phyloP scores from a whole-genome alignment of 208 protist genomes.

The Trypanosoma cruzi region DNA sequence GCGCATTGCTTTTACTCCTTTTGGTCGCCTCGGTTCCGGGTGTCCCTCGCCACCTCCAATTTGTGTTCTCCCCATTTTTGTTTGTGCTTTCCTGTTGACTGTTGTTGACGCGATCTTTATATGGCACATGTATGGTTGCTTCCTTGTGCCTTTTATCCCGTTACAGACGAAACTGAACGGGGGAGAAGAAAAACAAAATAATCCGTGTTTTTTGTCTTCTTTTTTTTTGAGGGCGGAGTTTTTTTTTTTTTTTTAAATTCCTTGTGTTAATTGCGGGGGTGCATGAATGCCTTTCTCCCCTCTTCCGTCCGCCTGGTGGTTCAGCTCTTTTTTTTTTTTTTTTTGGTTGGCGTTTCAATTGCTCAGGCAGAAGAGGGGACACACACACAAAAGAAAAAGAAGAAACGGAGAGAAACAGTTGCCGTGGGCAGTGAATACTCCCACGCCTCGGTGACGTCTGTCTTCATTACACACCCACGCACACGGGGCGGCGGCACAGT shows the following conservation, averaged over 20 bases:
- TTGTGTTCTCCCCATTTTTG: neutral
- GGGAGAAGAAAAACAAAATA: neutral
- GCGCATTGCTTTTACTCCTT: neutral
- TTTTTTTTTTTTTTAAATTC: too few relatives aligned
- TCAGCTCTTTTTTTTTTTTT: neutral
- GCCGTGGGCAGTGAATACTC: too few relatives aligned
- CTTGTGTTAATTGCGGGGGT: neutral
- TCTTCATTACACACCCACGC: neutral
- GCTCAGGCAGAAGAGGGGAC: too few relatives aligned
- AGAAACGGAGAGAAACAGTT: too few relatives aligned
- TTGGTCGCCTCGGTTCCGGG: neutral
- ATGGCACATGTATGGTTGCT: conserved; percentile 11
- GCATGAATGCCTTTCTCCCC: too few relatives aligned
- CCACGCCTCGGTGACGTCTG: too few relatives aligned
- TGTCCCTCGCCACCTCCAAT: neutral
- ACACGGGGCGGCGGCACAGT: too few relatives aligned
- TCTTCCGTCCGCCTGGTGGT: neutral
- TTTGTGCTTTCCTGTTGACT: neutral
- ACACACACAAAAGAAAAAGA: too few relatives aligned
- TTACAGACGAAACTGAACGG: neutral
- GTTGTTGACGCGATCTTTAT: neutral
- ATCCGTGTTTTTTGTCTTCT: conserved; percentile 1
- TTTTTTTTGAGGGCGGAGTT: too few relatives aligned
- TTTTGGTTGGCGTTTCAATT: neutral
- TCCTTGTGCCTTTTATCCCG: neutral